Percentiles rank a stretch among this genome's conserved stretches.
Conservation (phyloP, 176 grass and related monocot species). For the Oropetium thomaeum region DNA sequence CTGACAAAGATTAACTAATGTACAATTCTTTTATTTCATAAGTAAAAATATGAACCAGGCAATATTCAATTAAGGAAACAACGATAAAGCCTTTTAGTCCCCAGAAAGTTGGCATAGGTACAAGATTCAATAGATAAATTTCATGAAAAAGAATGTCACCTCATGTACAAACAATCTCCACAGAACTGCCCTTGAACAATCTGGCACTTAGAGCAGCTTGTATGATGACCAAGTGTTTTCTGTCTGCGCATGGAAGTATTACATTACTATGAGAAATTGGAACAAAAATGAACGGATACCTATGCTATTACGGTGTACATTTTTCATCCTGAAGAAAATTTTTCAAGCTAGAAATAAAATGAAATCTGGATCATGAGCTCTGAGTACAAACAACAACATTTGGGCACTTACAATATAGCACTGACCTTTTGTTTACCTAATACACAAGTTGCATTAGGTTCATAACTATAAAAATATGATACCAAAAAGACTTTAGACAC, state of each 20-base stretch:
- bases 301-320: neutral
- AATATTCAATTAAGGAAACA: neutral
- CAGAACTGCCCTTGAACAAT: slow-evolving; percentile 92
- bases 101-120: neutral
- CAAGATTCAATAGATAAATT: neutral
- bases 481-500: neutral
- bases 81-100: too few relatives aligned
- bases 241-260: slow-evolving; percentile 46
- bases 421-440: neutral
- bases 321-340: neutral
- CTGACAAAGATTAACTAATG: neutral
- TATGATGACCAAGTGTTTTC: slow-evolving; percentile 85
- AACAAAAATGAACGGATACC: neutral
- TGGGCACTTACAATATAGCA: neutral
- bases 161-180: slow-evolving; percentile 95
- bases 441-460: neutral
- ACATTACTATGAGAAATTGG: slow-evolving; percentile 10
- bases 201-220: slow-evolving; percentile 68
- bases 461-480: neutral
- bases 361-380: neutral
- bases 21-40: neutral
- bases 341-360: neutral
- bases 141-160: slow-evolving; percentile 29
- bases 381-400: neutral
- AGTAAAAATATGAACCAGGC: neutral